Conservation (phyloP, 352 stramenopile genomes). For the Phytopythium helicoides region DNA sequence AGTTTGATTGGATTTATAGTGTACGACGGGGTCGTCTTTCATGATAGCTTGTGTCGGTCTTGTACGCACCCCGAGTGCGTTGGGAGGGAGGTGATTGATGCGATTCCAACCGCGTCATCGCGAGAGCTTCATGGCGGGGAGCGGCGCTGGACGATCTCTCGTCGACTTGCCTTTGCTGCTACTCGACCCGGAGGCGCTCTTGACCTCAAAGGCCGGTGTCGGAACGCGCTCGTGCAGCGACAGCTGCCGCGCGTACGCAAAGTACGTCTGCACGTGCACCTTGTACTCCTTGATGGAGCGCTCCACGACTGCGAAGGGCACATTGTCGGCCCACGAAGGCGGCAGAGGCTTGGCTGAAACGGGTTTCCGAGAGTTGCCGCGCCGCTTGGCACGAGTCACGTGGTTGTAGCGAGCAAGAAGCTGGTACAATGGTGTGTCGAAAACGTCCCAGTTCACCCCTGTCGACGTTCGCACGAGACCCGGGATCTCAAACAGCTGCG, state of each 20-base stretch:
- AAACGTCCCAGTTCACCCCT: slow-evolving; percentile 51
- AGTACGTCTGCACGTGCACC: slow-evolving; percentile 67
- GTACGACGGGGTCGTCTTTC: too few relatives aligned
- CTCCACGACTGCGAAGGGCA: slow-evolving; percentile 38
- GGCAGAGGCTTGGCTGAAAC: slow-evolving; percentile 11
- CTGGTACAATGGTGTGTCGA: slow-evolving; percentile 58
- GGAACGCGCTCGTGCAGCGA: slow-evolving; percentile 69
- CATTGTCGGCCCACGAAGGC: slow-evolving; percentile 38
- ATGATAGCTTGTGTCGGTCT: too few relatives aligned
- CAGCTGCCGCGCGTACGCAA: slow-evolving; percentile 44
- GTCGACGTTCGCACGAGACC: slow-evolving; percentile 43
- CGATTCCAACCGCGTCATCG: not conserved
- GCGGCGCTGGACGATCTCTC: not conserved
- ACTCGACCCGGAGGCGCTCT: slow-evolving; percentile 10
- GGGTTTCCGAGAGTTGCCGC: too few relatives aligned
- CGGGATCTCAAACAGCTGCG: slow-evolving; percentile 69
- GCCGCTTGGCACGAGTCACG: slow-evolving; percentile 27
- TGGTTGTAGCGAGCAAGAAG: slow-evolving; percentile 49
- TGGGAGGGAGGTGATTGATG: too few relatives aligned
- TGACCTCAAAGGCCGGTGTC: slow-evolving; percentile 53
- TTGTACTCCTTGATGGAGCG: slow-evolving; percentile 69
- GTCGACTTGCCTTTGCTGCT: slow-evolving; percentile 1
- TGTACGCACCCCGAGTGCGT: too few relatives aligned
- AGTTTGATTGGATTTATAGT: too few relatives aligned
- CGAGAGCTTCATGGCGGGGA: slow-evolving; percentile 6